These are phyloP conservation scores for Candida ipomoeae DNA, from an alignment of 805 yeast species.

Conservation along the genomic window DNA sequence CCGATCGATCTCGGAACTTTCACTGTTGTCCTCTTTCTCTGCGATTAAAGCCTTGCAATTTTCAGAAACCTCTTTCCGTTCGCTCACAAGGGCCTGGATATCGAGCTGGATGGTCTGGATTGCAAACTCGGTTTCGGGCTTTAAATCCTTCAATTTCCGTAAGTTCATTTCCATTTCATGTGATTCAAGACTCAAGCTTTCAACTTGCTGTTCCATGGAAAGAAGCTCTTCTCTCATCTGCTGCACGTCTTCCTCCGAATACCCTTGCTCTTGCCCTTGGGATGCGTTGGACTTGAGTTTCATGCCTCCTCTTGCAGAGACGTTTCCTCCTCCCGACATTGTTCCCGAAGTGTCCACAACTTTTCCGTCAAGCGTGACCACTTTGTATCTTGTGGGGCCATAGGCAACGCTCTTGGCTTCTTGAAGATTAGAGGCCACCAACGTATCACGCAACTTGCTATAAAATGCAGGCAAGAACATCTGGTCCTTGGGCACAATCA, in stretches of 20 bases:
- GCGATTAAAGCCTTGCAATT: conserved; percentile 41
- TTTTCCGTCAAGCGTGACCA: conserved; percentile 90
- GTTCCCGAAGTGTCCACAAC: conserved; percentile 92
- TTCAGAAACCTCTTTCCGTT: conserved; percentile 44
- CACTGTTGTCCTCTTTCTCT: conserved; percentile 31
- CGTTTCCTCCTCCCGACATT: conserved; percentile 92
- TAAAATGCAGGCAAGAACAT: conserved; percentile 85
- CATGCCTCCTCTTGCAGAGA: conserved; percentile 74
- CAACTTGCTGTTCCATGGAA: conserved; percentile 51
- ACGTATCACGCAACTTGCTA: conserved; percentile 78
- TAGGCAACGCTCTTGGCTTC: conserved; percentile 89
- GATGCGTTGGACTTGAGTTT: conserved; percentile 40
- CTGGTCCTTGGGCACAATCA: conserved; percentile 62
- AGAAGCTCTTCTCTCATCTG: conserved; percentile 49
- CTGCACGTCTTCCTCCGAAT: conserved; percentile 54
- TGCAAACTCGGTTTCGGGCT: conserved; percentile 64
- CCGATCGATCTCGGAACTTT: conserved; percentile 27
- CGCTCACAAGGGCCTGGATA: conserved; percentile 54
- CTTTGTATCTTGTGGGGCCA: conserved; percentile 75
- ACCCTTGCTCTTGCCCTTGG: conserved; percentile 23
- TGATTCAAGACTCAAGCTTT: conserved; percentile 45
- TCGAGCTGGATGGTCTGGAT: conserved; percentile 61
- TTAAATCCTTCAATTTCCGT: conserved; percentile 53
- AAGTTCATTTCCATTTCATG: conserved; percentile 59
- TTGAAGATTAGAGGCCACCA: conserved; percentile 72